A percentile compares a stretch with the other conserved stretches of the same genome.
Evolutionary conservation across 768 basidiomycete genomes (phyloP).

Genomic region (Clavulina sp.): DNA sequence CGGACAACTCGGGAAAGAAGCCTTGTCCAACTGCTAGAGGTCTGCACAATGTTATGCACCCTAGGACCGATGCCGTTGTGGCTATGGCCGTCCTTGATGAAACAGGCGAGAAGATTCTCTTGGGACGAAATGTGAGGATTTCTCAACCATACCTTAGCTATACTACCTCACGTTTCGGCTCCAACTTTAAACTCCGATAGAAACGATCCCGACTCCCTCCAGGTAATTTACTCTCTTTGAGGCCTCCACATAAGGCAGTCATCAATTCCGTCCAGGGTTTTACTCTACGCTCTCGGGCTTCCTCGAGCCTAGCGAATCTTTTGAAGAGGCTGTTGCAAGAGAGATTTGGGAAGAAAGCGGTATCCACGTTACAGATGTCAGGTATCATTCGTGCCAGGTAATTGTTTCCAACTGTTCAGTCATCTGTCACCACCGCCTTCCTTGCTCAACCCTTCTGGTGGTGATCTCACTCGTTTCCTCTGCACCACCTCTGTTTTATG

Average conservation of each 20-base stretch:
- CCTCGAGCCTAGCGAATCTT: slow-evolving; percentile 82
- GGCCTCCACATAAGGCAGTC: background rate
- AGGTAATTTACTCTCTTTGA: slow-evolving; percentile 8
- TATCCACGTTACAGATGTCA: slow-evolving; percentile 63
- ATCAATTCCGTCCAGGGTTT: slow-evolving; percentile 21
- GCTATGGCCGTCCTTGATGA: slow-evolving; percentile 79
- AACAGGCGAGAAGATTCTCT: slow-evolving; percentile 62
- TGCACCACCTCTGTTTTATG: too few relatives aligned
- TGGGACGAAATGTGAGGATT: slow-evolving; percentile 62
- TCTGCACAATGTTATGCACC: slow-evolving; percentile 71
- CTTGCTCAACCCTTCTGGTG: background rate
- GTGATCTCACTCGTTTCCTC: background rate
- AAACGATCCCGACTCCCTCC: slow-evolving; percentile 24
- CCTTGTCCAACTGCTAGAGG: slow-evolving; percentile 66
- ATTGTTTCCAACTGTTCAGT: background rate
- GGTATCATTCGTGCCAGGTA: slow-evolving; percentile 55
- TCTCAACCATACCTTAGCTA: too few relatives aligned
- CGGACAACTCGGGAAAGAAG: slow-evolving; percentile 39
- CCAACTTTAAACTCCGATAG: slow-evolving; percentile 3
- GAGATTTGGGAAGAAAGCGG: slow-evolving; percentile 97
- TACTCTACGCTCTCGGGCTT: slow-evolving; percentile 91
- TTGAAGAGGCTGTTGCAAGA: slow-evolving; percentile 82
- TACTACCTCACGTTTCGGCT: too few relatives aligned
- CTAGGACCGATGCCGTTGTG: slow-evolving; percentile 73
- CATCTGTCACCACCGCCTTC: background rate